Base-by-base conservation (phyloP, 805 yeast genomes). In the Schizosaccharomyces octosporus region DNA sequence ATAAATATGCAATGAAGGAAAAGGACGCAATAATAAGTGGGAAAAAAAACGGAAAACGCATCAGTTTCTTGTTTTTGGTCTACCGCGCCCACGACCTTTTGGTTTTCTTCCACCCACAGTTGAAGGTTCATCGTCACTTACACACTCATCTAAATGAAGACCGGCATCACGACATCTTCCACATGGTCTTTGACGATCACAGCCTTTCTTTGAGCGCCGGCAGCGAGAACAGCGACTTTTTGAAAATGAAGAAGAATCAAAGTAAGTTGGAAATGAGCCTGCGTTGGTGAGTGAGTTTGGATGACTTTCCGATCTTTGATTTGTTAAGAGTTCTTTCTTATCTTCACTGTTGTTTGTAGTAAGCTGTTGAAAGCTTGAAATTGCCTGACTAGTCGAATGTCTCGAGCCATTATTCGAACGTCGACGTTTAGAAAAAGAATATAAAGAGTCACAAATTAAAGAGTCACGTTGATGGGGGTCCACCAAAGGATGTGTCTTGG, bases 91-190 rank as follows among this genome's bases (percentile, higher is more conserved):
- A 19, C 57, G 31, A 9, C 57, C 57, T 24, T 29, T 21, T 19
- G 57, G 17, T 29, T 51, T 51, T 29, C 57, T 13, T 9, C 31
- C 36, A 3, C 19, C 27, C 2, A 29, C 31, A 24, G 3, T 29
- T 7, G 57, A 29, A 4, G n/a, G 31, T 9, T 57, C 60, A 41
- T 57, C 60, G 32, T 57, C 60, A 41, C 60, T 57, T 21, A 57
- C 45, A 57, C 60, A 57, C 15, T 57, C 60, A 21, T 24, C 60
- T 9, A 17, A 6, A 36, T 24, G 21, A 9, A 36, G 29, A 19
- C 60, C 60, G 15, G 60, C 60, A 57, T 57, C 60, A 36, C 60
- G 60, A 17, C 60, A 57, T 29, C 60, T 39, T 36, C 48, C 43
- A 36, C 60, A 57, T 2, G 60, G 60, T 19, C 60, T 4, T 36